A percentile compares a stretch with the other conserved stretches of the same genome.
phyloP scores from a whole-genome alignment of 2,329 filamentous ascomycete genomes.

The Penicillium digitatum region DNA sequence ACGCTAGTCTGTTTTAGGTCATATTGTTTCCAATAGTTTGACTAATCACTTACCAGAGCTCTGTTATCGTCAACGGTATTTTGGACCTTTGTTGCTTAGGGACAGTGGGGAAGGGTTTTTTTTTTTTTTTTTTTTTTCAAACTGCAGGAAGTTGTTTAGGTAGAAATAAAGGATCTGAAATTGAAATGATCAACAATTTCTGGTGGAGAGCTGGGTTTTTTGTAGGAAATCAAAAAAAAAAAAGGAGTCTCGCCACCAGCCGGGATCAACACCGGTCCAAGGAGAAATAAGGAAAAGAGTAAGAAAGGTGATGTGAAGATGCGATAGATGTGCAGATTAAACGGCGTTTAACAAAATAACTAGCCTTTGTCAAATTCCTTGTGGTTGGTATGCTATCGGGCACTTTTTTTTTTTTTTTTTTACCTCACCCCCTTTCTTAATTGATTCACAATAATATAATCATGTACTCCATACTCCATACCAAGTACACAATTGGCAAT shows the following conservation, averaged over 20 bases:
- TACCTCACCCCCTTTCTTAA: not conserved
- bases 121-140: not conserved
- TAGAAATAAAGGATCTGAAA: too few relatives aligned
- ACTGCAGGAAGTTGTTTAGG: too few relatives aligned
- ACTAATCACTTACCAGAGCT: not conserved
- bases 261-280: constrained; percentile 1
- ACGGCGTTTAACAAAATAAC: not conserved
- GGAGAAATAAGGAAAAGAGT: not conserved
- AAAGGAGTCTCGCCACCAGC: constrained; percentile 5
- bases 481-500: not conserved
- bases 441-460: not conserved
- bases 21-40: constrained; percentile 22
- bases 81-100: too few relatives aligned
- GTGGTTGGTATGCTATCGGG: constrained; percentile 5
- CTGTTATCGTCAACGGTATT: not conserved
- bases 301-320: not conserved
- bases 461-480: too few relatives aligned
- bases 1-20: constrained; percentile 28
- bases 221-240: not conserved
- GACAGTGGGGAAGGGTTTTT: too few relatives aligned
- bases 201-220: not conserved
- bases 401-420: not conserved
- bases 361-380: constrained; percentile 6
- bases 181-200: not conserved
- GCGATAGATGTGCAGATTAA: not conserved